Base-by-base conservation (phyloP, 2,329 filamentous ascomycete species). In the Fusarium proliferatum region DNA sequence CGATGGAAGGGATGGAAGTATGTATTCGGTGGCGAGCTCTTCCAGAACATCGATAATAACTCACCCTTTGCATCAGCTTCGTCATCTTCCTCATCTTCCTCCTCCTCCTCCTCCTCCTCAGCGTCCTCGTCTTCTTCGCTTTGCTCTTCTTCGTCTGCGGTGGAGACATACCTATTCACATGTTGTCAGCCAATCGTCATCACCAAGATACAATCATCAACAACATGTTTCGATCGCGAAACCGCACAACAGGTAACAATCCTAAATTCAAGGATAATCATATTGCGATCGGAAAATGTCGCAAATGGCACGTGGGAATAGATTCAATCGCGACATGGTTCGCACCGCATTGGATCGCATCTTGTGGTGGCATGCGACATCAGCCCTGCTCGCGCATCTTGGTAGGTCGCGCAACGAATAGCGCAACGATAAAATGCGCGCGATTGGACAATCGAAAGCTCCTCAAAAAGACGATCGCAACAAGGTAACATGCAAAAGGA, bases 141-240 rank as follows among this genome's bases (percentile, higher is more conserved):
- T 36, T 81, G 82, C 36, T 83, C 84, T 21, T 82, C 84, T 61
- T 86, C 84, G 46, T 86, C 81, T 71, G 79, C 81, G 57, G 79
- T 79, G 49, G 77, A 82, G 73, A 79, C 69, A 61, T 84, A 83
- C 77, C 82, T 84, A 21, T 66, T 63, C 52, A 33, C 49, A 49
- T 43, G 45, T 13, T 59, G 69, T 78, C 60, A 78, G 71, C 63
- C 30, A 38, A 55, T 63, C 21, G 55, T 61, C 67, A 66, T 64
- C 41, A 19, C 30, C 23, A 43, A 16, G n/a, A 60, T n/a, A 21
- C 33, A 49, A 69, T 26, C n/a, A 46, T 57, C 46, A 19, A 48
- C 13, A 38, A 48, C 13, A 38, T 39, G 17, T n/a, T 43, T 34
- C 17, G 34, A 48, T 48, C 23, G 23, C 42, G 36, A 23, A n/a